Base-by-base conservation (phyloP, 768 basidiomycete species). In the Steccherinum ochraceum region DNA sequence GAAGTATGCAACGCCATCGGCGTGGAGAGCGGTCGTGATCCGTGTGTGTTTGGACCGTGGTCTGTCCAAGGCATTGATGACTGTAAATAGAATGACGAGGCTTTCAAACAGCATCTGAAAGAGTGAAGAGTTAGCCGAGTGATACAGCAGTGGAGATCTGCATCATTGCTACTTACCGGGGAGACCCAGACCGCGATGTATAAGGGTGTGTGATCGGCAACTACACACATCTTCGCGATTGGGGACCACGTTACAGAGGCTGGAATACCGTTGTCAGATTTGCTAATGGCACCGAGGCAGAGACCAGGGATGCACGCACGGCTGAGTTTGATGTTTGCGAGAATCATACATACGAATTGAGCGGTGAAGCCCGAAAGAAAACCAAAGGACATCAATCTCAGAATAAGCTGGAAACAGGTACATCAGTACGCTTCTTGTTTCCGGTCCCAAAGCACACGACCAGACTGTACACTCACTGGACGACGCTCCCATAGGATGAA, bases 1-100 rank as follows among this genome's bases (percentile, higher is more conserved):
- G 52, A 72, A 73, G 53, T 64, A 72, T 1, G 57, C 27, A 12
- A 70, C 57, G 13, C 72, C 69, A 54, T 72, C 69, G 4, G 64
- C 54, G 45, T 67, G 58, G 2, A 73, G 65, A 3, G 65, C 59
- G 24, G 58, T 54, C 26, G 56, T 53, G 16, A 73, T 53, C 1
- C 60, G 63, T 20, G 59, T 52, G 21, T 62, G 46, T 16, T 59
- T 54, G 3, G 55, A 48, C 4, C 66, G 64, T 4, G 72, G 72
- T 1, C 63, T 57, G 27, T 67, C 67, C 18, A 71, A 51, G 1
- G 70, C 70, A 52, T 71, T 70, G 48, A 66, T 66, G 24, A 58
- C 53, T 1, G 62, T 67, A 11, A 65, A 61, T 10, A 57, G 24
- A 5, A 73, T 55, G 2, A 72, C 68, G 39, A 63, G 45, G 13